phyloP scores from a whole-genome alignment of 2,329 filamentous ascomycete genomes.

The Alternaria novae-zelandiae region DNA sequence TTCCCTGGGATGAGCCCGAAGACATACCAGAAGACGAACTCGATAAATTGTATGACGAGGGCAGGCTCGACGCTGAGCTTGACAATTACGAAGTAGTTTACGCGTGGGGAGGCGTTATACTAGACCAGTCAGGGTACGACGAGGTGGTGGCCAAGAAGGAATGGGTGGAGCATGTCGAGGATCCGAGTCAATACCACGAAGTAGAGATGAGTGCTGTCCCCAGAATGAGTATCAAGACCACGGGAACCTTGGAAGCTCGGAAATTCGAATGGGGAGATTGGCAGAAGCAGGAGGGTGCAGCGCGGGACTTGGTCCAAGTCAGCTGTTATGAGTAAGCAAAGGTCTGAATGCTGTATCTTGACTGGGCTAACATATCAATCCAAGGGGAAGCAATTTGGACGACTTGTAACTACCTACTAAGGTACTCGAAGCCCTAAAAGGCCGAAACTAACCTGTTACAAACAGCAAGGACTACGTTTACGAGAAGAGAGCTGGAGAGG shows the following conservation, averaged over 20 bases:
- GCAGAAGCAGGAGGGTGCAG: background rate
- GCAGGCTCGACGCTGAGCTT: background rate
- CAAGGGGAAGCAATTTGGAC: background rate
- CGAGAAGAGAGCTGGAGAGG: background rate
- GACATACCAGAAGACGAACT: background rate
- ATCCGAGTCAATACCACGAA: background rate
- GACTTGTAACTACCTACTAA: background rate
- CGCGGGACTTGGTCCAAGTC: background rate
- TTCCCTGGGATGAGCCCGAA: background rate
- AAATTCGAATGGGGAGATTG: background rate
- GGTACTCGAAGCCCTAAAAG: background rate
- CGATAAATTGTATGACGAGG: background rate
- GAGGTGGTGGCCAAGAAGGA: background rate
- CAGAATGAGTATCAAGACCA: background rate
- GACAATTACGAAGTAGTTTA: background rate
- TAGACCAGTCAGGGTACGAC: background rate
- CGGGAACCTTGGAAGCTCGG: background rate
- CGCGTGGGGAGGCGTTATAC: background rate
- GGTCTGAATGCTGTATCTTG: background rate
- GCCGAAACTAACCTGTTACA: background rate
- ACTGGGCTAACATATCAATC: background rate
- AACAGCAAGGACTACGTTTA: background rate
- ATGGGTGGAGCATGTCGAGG: background rate
- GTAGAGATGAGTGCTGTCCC: background rate
- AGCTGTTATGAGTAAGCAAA: background rate